phyloP scores from a whole-genome alignment of 805 yeast species.

The Priceomyces medius region DNA sequence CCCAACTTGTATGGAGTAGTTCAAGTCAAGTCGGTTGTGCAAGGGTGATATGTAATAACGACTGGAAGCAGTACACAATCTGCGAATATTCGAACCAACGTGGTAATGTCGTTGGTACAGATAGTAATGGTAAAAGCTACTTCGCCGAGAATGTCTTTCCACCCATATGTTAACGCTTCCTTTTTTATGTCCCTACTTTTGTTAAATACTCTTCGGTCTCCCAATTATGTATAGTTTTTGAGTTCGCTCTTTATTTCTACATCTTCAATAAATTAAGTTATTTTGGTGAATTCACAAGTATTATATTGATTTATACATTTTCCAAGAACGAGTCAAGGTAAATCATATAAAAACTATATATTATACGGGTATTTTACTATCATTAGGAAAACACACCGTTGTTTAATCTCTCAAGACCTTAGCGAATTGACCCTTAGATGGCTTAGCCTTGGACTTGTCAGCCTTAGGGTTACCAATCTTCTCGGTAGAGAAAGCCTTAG shows the following conservation, averaged over 20 bases:
- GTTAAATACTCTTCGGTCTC: not conserved
- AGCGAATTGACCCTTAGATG: slow-evolving; percentile 71
- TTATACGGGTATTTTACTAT: not conserved
- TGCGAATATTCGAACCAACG: slow-evolving; percentile 61
- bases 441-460: slow-evolving; percentile 58
- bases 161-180: slow-evolving; percentile 14
- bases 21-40: slow-evolving; percentile 69
- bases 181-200: not conserved
- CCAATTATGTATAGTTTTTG: not conserved
- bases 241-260: not conserved
- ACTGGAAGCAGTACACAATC: slow-evolving; percentile 60
- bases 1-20: slow-evolving; percentile 71
- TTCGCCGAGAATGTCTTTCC: slow-evolving; percentile 47
- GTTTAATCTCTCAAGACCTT: slow-evolving; percentile 53
- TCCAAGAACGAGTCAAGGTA: not conserved
- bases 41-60: slow-evolving; percentile 43
- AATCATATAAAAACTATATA: not conserved
- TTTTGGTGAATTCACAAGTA: not conserved
- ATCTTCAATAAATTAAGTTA: not conserved
- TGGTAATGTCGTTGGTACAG: slow-evolving; percentile 50
- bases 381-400: not conserved
- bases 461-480: slow-evolving; percentile 84
- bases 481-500: slow-evolving; percentile 92
- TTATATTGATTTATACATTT: not conserved
- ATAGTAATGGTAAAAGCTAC: slow-evolving; percentile 30